Evolutionary conservation across 148 eudicot species (phyloP).

Genomic region (Fagopyrum tataricum): DNA sequence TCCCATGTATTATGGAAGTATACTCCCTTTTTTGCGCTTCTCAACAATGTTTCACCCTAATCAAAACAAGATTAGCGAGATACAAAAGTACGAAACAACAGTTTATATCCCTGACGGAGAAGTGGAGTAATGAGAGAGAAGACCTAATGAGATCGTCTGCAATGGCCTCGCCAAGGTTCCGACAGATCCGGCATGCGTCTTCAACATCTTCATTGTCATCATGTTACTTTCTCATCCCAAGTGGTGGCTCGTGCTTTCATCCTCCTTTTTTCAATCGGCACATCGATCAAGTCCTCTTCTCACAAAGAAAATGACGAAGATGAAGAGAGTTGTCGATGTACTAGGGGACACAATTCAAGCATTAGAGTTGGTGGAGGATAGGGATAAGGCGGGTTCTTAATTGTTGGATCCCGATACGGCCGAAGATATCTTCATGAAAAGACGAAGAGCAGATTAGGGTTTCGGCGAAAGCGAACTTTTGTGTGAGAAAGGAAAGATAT

Average conservation of each 20-base stretch:
- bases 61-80: too few relatives aligned
- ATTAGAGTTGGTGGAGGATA: conserved; percentile 15
- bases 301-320: conserved; percentile 16
- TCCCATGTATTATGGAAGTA: too few relatives aligned
- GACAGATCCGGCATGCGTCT: conserved; percentile 84
- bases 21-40: too few relatives aligned
- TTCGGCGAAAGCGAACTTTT: conserved; percentile 19
- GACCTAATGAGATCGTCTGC: too few relatives aligned
- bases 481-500: conserved; percentile 11
- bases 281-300: conserved; percentile 19
- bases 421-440: conserved; percentile 40
- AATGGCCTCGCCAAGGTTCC: conserved; percentile 71
- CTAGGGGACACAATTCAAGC: conserved; percentile 17
- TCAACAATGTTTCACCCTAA: too few relatives aligned
- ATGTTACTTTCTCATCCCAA: conserved; percentile 21
- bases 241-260: conserved; percentile 1
- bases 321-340: conserved; percentile 14
- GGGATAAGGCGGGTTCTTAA: conserved; percentile 7
- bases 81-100: too few relatives aligned
- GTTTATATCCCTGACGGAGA: too few relatives aligned
- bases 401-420: conserved; percentile 17
- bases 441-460: conserved; percentile 9
- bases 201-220: conserved; percentile 75
- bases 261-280: conserved; percentile 17
- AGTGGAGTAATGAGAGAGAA: too few relatives aligned